These are phyloP conservation scores for Podaxis sp. DNA, from an alignment of 768 basidiomycete species.

Conservation along the genomic window DNA sequence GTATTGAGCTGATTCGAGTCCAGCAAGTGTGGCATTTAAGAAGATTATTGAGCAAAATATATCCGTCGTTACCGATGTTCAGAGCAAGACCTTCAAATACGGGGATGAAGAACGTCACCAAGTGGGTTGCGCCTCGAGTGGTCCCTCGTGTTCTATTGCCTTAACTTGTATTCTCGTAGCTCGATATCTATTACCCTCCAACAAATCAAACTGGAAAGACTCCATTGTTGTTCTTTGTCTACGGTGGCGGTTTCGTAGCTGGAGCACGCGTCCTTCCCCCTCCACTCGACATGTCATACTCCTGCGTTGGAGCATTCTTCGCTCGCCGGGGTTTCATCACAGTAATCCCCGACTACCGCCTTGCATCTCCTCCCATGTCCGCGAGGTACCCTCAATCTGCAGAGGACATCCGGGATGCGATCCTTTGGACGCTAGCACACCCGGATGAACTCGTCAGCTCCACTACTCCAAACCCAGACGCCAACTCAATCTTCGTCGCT, in stretches of 20 bases:
- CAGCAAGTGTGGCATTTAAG: constrained; percentile 1
- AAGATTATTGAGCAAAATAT: neutral
- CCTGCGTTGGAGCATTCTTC: constrained; percentile 59
- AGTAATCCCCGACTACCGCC: constrained; percentile 69
- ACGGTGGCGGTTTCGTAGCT: constrained; percentile 61
- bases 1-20: neutral
- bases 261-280: constrained; percentile 47
- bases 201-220: constrained; percentile 28
- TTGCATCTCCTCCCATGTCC: constrained; percentile 40
- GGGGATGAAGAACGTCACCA: constrained; percentile 51
- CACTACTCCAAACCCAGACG: constrained; percentile 35
- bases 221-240: constrained; percentile 62
- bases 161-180: constrained; percentile 29
- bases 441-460: constrained; percentile 25
- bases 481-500: constrained; percentile 43
- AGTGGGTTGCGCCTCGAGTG: constrained; percentile 25
- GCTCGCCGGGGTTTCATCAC: constrained; percentile 56
- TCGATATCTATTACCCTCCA: constrained; percentile 65
- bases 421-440: constrained; percentile 49
- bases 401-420: constrained; percentile 59
- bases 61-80: neutral
- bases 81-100: constrained; percentile 51
- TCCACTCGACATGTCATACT: constrained; percentile 49
- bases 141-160: neutral
- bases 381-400: constrained; percentile 52